Conservation (phyloP, 2,329 filamentous ascomycete genomes). For the Verticillium tricorpus region DNA sequence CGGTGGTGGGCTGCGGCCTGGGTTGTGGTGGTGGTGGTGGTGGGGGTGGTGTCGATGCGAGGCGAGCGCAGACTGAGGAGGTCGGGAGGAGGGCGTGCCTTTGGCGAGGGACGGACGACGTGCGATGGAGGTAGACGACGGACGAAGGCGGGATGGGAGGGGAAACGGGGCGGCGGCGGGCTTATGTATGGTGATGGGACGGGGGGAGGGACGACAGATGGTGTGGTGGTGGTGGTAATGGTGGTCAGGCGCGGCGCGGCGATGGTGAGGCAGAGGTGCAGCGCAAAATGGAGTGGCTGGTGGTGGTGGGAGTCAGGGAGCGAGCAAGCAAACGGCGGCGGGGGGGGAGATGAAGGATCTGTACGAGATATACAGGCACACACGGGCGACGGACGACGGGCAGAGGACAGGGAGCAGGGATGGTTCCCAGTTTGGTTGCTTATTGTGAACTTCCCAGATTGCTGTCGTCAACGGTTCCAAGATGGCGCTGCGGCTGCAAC, state of each 20-base stretch:
- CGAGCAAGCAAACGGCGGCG: conserved; percentile 1
- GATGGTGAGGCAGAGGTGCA: not conserved
- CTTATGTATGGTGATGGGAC: conserved; percentile 7
- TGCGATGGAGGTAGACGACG: conserved; percentile 1
- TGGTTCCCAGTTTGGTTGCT: conserved; percentile 15
- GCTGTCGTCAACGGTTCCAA: not conserved
- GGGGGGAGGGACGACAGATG: conserved; percentile 3
- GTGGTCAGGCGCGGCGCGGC: not conserved
- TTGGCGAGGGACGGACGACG: not conserved
- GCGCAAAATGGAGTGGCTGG: conserved; percentile 6
- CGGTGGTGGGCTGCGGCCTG: not conserved
- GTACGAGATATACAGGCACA: not conserved
- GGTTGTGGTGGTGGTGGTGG: not conserved
- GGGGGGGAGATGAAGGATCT: not conserved
- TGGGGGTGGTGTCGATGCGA: not conserved
- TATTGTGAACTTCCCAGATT: not conserved
- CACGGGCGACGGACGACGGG: not conserved
- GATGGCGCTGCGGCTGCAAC: not conserved
- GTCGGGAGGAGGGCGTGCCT: not conserved
- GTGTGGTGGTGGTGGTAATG: not conserved
- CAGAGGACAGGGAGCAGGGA: conserved; percentile 2
- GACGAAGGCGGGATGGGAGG: not conserved
- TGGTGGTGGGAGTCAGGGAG: not conserved
- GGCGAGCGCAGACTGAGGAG: not conserved
- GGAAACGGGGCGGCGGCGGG: not conserved